phyloP scores from a whole-genome alignment of 2,329 filamentous ascomycete species.

The Aspergillus jensenii region DNA sequence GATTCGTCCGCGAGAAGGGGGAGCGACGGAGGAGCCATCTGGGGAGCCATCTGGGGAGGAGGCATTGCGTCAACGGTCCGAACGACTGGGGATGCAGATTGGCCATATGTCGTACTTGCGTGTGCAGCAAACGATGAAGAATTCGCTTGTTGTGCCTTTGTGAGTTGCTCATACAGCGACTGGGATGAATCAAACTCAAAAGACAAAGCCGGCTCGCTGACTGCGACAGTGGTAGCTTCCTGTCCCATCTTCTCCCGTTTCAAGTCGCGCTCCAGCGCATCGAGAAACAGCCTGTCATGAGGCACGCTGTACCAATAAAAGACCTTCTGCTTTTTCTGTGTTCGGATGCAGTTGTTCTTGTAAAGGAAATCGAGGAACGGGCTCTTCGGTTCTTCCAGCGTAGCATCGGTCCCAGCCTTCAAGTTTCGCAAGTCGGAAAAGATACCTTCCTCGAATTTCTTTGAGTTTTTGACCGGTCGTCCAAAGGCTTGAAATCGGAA shows the following conservation, averaged over 20 bases:
- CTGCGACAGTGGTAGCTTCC: constrained; percentile 93
- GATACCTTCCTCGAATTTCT: constrained; percentile 99
- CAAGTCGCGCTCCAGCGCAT: constrained; percentile 92
- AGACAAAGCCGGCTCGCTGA: constrained; percentile 93
- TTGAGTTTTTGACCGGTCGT: constrained; percentile 97
- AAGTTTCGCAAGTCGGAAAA: constrained; percentile 98
- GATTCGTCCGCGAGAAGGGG: constrained; percentile 61
- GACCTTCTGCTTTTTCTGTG: constrained; percentile 99
- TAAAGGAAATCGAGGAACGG: constrained; percentile 97
- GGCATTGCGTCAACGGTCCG: constrained; percentile 88
- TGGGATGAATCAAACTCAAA: constrained; percentile 99
- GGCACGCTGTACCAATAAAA: constrained; percentile 99
- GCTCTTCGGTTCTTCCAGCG: constrained; percentile 97
- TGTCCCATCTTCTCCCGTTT: constrained; percentile 99
- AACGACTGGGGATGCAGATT: constrained; percentile 85
- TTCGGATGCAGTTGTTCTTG: constrained; percentile 99
- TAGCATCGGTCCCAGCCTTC: constrained; percentile 97
- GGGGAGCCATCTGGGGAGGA: constrained; percentile 78
- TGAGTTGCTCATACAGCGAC: constrained; percentile 98
- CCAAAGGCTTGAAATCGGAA: constrained; percentile 99
- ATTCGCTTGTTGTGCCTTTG: constrained; percentile 98
- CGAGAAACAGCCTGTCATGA: constrained; percentile 94
- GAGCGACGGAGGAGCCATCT: constrained; percentile 70
- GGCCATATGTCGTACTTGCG: constrained; percentile 61
- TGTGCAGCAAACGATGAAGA: constrained; percentile 93